phyloP scores from a whole-genome alignment of 2,329 filamentous ascomycete genomes.

The Xylaria sp. region DNA sequence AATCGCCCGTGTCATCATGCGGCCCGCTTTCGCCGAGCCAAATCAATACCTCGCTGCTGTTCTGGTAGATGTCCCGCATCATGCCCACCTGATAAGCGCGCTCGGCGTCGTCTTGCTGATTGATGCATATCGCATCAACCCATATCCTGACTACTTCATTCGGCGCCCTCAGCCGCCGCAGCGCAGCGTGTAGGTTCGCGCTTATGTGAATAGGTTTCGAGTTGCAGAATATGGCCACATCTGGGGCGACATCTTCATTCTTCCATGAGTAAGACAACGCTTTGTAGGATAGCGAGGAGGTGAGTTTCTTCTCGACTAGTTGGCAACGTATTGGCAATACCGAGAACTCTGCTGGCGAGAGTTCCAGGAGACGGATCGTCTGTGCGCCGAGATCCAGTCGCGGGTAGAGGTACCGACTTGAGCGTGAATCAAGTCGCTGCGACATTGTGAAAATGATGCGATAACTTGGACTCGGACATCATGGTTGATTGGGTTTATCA shows the following conservation, averaged over 20 bases:
- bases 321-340: conserved; percentile 31
- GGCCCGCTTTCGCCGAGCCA: conserved; percentile 40
- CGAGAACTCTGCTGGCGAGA: conserved; percentile 23
- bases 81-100: conserved; percentile 37
- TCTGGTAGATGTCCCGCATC: conserved; percentile 41
- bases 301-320: conserved; percentile 30
- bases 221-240: conserved; percentile 34
- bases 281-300: conserved; percentile 27
- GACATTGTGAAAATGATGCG: conserved; percentile 27
- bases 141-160: conserved; percentile 31
- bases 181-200: conserved; percentile 35
- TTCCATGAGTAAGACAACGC: conserved; percentile 40
- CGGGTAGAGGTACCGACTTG: conserved; percentile 30
- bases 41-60: conserved; percentile 36
- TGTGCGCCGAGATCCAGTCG: conserved; percentile 16
- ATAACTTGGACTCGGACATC: not conserved
- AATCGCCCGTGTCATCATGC: conserved; percentile 32
- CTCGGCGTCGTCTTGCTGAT: conserved; percentile 38
- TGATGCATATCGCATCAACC: conserved; percentile 42
- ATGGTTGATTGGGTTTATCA: not conserved
- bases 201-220: conserved; percentile 31
- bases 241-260: conserved; percentile 22
- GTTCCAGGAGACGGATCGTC: conserved; percentile 35
- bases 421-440: conserved; percentile 24
- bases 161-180: conserved; percentile 30